Percentiles rank a stretch among this genome's conserved stretches.
These are phyloP conservation scores for Eutrema japonicum DNA, from an alignment of 345 rosid species.

Conservation along the genomic window DNA sequence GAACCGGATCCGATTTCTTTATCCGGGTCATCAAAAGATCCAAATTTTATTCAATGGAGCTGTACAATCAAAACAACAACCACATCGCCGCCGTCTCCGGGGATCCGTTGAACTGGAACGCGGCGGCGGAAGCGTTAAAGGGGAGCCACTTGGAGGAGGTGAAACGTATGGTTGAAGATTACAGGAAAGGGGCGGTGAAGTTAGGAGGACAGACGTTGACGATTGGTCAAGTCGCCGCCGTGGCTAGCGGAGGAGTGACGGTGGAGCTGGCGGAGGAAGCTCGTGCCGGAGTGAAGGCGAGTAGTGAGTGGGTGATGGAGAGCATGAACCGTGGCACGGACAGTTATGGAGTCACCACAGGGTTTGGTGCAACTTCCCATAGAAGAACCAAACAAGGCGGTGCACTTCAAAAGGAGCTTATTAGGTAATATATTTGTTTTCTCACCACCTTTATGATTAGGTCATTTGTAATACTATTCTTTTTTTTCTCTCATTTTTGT, in stretches of 20 bases:
- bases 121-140: slow-evolving; percentile 61
- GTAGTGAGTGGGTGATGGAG: slow-evolving; percentile 80
- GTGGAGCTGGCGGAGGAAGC: slow-evolving; percentile 70
- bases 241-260: slow-evolving; percentile 47
- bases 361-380: slow-evolving; percentile 78
- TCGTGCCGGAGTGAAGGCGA: slow-evolving; percentile 68
- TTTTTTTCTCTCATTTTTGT: background rate
- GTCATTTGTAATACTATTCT: background rate
- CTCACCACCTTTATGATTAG: background rate
- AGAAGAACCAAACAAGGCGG: slow-evolving; percentile 71
- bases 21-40: background rate
- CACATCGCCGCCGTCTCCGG: slow-evolving; percentile 7
- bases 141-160: slow-evolving; percentile 93
- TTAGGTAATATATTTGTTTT: slow-evolving; percentile 53
- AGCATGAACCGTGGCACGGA: slow-evolving; percentile 74
- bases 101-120: slow-evolving; percentile 83
- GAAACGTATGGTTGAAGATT: slow-evolving; percentile 74
- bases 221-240: slow-evolving; percentile 75
- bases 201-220: slow-evolving; percentile 84
- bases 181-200: slow-evolving; percentile 58
- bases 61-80: slow-evolving; percentile 34
- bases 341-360: slow-evolving; percentile 80
- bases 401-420: slow-evolving; percentile 74
- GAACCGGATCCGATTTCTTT: background rate
- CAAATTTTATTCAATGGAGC: slow-evolving; percentile 24